A percentile compares a stretch with the other conserved stretches of the same genome.
Conservation (phyloP, 441 rosid genomes). For the Eutrema salsugineum region DNA sequence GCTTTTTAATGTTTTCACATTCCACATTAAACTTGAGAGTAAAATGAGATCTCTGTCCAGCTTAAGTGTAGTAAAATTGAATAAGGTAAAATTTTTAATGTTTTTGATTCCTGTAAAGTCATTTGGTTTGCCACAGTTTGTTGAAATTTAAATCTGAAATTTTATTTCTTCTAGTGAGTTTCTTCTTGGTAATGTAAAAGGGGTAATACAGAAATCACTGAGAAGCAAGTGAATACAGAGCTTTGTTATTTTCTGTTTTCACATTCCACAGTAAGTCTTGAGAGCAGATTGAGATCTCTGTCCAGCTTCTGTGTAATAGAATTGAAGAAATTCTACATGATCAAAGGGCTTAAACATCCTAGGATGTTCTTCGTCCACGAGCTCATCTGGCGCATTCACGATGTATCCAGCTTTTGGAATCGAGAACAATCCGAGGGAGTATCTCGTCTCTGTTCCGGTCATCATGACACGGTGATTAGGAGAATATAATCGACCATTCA, state of each 20-base stretch:
- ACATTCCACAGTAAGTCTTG: slow-evolving; percentile 47
- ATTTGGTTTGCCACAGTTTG: not conserved
- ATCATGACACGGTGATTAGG: slow-evolving; percentile 61
- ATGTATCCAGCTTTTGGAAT: slow-evolving; percentile 49
- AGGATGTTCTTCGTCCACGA: slow-evolving; percentile 60
- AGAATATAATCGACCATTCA: slow-evolving; percentile 53
- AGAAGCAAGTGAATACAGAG: not conserved
- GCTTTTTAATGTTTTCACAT: slow-evolving; percentile 3
- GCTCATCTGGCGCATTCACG: slow-evolving; percentile 52
- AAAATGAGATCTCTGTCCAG: slow-evolving; percentile 40
- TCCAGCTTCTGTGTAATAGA: slow-evolving; percentile 50
- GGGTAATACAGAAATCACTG: not conserved
- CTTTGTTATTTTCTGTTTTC: not conserved
- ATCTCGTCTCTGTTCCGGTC: slow-evolving; percentile 52
- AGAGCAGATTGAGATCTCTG: slow-evolving; percentile 46
- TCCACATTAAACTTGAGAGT: slow-evolving; percentile 48
- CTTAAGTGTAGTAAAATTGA: slow-evolving; percentile 40
- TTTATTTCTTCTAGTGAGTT: not conserved
- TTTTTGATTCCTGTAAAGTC: not conserved
- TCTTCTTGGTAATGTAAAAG: not conserved
- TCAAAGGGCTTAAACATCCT: slow-evolving; percentile 60
- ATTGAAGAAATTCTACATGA: slow-evolving; percentile 47
- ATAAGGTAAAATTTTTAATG: not conserved
- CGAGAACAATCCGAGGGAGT: slow-evolving; percentile 58
- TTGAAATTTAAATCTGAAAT: not conserved